A percentile compares a stretch with the other conserved stretches of the same genome.
Conservation (phyloP, 306 rosid species). For the Prunus mume region DNA sequence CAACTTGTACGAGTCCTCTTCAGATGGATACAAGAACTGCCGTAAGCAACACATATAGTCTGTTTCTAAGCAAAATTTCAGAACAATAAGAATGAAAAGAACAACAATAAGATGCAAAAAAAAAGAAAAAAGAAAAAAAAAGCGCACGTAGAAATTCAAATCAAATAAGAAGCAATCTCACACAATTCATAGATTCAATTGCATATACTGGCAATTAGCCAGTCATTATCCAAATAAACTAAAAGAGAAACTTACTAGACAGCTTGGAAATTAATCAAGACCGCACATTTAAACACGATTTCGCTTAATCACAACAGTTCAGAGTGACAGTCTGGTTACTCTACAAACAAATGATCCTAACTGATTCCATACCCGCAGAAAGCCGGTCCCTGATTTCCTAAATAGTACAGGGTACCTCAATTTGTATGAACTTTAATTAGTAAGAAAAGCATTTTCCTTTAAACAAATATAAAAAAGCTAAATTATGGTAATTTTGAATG, state of each 20-base stretch:
- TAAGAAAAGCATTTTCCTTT: not conserved
- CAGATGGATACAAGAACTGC: constrained; percentile 74
- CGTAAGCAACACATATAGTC: constrained; percentile 54
- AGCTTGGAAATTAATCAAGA: not conserved
- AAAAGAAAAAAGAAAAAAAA: constrained; percentile 9
- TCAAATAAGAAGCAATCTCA: not conserved
- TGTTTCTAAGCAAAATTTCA: constrained; percentile 48
- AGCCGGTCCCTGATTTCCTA: too few relatives aligned
- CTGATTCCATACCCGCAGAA: not conserved
- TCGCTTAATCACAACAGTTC: not conserved
- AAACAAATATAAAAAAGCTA: not conserved
- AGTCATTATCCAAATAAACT: not conserved
- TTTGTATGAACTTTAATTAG: not conserved
- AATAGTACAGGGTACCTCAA: not conserved
- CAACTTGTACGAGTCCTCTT: constrained; percentile 55
- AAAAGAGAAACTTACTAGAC: not conserved
- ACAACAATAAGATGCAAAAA: constrained; percentile 17
- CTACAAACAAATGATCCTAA: not conserved
- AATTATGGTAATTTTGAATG: not conserved
- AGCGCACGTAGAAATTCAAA: not conserved
- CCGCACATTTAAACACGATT: not conserved
- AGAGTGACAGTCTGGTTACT: not conserved
- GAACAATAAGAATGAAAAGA: constrained; percentile 29
- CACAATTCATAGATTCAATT: not conserved
- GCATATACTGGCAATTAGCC: not conserved